Conservation (phyloP, 169 alveolate genomes). For the Plasmodium coatneyi region DNA sequence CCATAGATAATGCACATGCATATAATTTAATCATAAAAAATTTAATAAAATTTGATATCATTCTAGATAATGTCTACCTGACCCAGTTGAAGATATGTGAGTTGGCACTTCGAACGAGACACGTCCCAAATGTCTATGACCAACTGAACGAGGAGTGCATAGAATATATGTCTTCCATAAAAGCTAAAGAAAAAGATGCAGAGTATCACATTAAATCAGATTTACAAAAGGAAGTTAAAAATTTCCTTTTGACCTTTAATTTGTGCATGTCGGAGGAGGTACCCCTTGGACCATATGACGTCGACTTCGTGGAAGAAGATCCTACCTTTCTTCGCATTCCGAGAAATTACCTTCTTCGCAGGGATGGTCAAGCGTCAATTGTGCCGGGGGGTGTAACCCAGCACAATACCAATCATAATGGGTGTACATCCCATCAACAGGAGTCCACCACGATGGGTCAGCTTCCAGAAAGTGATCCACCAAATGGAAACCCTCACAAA, state of each 20-base stretch:
- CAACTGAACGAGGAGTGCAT: slow-evolving; percentile 23
- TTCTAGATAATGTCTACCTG: slow-evolving; percentile 43
- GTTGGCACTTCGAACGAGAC: slow-evolving; percentile 43
- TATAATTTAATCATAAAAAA: slow-evolving; percentile 48
- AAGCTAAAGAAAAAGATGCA: slow-evolving; percentile 15
- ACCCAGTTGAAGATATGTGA: slow-evolving; percentile 68
- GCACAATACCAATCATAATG: neutral
- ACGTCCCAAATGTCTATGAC: slow-evolving; percentile 62
- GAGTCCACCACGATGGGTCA: neutral
- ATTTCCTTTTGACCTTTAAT: slow-evolving; percentile 39
- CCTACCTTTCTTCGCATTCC: neutral
- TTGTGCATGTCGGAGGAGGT: slow-evolving; percentile 25
- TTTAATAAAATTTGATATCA: slow-evolving; percentile 59
- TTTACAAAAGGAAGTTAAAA: slow-evolving; percentile 32
- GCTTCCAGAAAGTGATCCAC: neutral
- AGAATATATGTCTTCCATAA: slow-evolving; percentile 38
- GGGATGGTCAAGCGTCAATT: neutral
- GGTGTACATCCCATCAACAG: neutral
- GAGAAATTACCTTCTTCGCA: neutral
- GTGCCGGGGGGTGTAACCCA: neutral
- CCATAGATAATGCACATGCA: slow-evolving; percentile 16
- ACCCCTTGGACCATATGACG: slow-evolving; percentile 50
- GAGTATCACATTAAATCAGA: slow-evolving; percentile 56
- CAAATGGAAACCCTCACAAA: neutral
- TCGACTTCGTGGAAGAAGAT: slow-evolving; percentile 60